phyloP scores from a whole-genome alignment of 257 asterid species.

The Solanum habrochaites region DNA sequence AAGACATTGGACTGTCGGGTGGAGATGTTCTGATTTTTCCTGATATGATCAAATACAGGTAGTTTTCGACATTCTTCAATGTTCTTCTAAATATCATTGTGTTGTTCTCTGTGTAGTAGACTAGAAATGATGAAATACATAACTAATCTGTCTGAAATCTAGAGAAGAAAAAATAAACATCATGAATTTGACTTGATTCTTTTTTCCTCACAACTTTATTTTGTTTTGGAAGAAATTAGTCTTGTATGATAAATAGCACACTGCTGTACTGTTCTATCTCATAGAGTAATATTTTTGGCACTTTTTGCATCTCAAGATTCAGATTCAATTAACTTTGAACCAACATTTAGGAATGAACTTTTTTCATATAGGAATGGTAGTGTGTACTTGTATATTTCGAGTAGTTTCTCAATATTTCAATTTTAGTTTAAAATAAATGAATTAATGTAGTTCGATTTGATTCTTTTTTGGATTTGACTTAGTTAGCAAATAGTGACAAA shows the following conservation, averaged over 20 bases:
- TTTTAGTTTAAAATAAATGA: background rate
- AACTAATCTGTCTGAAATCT: background rate
- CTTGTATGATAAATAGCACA: background rate
- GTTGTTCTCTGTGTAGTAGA: background rate
- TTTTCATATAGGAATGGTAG: background rate
- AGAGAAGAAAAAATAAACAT: background rate
- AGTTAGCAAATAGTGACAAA: background rate
- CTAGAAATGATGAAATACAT: background rate
- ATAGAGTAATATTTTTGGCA: background rate
- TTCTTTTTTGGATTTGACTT: background rate
- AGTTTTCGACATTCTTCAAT: background rate
- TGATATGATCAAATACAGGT: slow-evolving; percentile 83
- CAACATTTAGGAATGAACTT: background rate
- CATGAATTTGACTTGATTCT: background rate
- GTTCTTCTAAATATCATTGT: background rate
- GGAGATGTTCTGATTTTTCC: slow-evolving; percentile 91
- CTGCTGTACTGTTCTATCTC: background rate
- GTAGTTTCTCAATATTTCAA: background rate
- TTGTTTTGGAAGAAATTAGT: background rate
- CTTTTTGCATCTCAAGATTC: background rate
- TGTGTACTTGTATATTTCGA: background rate
- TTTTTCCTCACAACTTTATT: background rate
- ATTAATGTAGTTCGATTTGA: background rate
- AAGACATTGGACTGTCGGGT: slow-evolving; percentile 45
- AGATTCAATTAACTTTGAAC: background rate